Evolutionary conservation across 2,329 filamentous ascomycete genomes (phyloP).

Genomic region (Xenoacremonium recifei): DNA sequence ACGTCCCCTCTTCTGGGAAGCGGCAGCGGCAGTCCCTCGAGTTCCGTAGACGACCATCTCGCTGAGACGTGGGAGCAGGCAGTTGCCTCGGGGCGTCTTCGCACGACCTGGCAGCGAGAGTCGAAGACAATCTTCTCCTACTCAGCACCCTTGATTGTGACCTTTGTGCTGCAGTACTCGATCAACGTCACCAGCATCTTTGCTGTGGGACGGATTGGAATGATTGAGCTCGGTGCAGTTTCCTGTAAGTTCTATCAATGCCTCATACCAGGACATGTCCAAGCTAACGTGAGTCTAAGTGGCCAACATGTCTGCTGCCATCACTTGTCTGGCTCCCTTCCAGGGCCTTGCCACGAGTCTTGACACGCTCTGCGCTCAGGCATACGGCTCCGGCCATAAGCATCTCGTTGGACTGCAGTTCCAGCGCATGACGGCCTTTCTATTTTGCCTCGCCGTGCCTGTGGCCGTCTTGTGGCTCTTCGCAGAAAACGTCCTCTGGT

Average conservation of each 20-base stretch:
- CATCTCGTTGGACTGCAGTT: constrained; percentile 82
- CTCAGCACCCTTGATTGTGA: constrained; percentile 65
- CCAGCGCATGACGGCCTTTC: constrained; percentile 77
- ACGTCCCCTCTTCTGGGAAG: constrained; percentile 39
- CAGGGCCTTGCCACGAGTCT: constrained; percentile 86
- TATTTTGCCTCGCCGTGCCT: constrained; percentile 69
- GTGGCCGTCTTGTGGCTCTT: constrained; percentile 71
- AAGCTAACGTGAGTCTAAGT: constrained; percentile 20
- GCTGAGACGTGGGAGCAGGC: constrained; percentile 83
- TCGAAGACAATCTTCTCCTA: constrained; percentile 75
- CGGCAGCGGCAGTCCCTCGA: constrained; percentile 35
- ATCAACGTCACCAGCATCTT: constrained; percentile 82
- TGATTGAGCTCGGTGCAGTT: constrained; percentile 49
- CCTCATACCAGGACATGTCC: background rate
- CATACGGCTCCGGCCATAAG: constrained; percentile 87
- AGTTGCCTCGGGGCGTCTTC: constrained; percentile 75
- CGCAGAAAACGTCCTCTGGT: constrained; percentile 61
- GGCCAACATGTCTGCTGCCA: constrained; percentile 74
- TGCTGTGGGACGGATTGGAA: constrained; percentile 73
- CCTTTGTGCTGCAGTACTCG: constrained; percentile 79
- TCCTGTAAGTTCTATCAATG: constrained; percentile 31
- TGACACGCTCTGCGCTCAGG: constrained; percentile 90
- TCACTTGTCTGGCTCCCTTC: constrained; percentile 74
- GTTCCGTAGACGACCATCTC: constrained; percentile 53
- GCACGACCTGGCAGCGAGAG: constrained; percentile 90